These are phyloP conservation scores for Microascus cirrosus DNA, from an alignment of 2,329 filamentous ascomycete genomes.

Conservation along the genomic window DNA sequence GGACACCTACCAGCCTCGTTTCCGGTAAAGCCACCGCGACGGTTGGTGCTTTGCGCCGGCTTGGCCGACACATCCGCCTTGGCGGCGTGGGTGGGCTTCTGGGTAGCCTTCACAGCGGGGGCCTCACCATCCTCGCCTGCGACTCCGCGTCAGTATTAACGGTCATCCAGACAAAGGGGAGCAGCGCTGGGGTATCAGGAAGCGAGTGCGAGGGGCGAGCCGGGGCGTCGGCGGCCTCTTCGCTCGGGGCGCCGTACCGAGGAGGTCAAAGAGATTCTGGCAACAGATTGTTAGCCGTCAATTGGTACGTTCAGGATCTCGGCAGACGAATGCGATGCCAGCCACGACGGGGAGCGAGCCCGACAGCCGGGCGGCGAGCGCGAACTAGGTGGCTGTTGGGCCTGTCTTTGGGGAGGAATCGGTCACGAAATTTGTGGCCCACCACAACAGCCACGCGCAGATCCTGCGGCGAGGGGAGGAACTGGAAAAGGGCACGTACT, in stretches of 20 bases:
- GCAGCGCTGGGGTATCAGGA: conserved; percentile 9
- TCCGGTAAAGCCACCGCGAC: conserved; percentile 48
- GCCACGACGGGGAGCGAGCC: background rate
- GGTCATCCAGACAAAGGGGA: conserved; percentile 2
- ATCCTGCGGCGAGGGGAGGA: background rate
- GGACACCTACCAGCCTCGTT: conserved; percentile 74
- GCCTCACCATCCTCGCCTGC: conserved; percentile 37
- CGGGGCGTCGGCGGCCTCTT: background rate
- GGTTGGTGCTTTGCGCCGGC: conserved; percentile 28
- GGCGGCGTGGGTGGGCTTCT: conserved; percentile 64
- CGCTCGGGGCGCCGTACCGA: conserved; percentile 57
- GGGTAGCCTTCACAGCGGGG: conserved; percentile 74
- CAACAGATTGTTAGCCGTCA: conserved; percentile 8
- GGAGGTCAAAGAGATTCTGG: conserved; percentile 95
- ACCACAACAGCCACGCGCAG: conserved; percentile 2
- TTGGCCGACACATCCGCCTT: conserved; percentile 62
- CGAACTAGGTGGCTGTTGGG: background rate
- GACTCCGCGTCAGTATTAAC: background rate
- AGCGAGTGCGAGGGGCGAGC: conserved; percentile 8
- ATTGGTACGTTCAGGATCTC: background rate
- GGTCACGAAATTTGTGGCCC: background rate
- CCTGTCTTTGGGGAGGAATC: background rate
- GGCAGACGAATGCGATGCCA: conserved; percentile 13
- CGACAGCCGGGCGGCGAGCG: background rate
- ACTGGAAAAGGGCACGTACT: conserved; percentile 27